Conservation (phyloP, 1,284 basidiomycete species). For the Irpex sp. region DNA sequence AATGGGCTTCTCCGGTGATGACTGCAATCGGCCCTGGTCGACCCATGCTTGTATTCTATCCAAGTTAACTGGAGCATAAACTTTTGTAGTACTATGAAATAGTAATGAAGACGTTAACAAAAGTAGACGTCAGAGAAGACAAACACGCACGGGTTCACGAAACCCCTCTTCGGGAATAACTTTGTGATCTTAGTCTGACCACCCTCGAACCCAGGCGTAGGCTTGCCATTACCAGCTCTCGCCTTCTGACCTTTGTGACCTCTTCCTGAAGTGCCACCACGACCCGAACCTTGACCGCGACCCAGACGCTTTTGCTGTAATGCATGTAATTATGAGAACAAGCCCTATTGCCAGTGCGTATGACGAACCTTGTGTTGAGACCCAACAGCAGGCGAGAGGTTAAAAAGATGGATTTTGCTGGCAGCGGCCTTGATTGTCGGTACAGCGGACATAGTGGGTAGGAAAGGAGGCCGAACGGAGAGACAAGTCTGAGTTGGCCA, state of each 20-base stretch:
- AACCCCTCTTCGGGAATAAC: slow-evolving; percentile 90
- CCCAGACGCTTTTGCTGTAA: slow-evolving; percentile 88
- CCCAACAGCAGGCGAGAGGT: slow-evolving; percentile 53
- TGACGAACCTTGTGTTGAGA: slow-evolving; percentile 55
- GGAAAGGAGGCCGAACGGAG: not conserved
- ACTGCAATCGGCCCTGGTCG: slow-evolving; percentile 77
- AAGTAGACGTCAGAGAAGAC: slow-evolving; percentile 3
- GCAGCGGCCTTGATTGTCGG: slow-evolving; percentile 14
- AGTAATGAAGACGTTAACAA: not conserved
- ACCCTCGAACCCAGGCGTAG: slow-evolving; percentile 85
- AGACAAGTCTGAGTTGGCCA: not conserved
- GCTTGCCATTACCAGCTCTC: slow-evolving; percentile 85
- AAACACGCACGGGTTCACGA: slow-evolving; percentile 78
- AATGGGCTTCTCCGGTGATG: slow-evolving; percentile 77
- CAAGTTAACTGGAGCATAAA: slow-evolving; percentile 82
- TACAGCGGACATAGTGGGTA: slow-evolving; percentile 5
- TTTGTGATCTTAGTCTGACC: slow-evolving; percentile 95
- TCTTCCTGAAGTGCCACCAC: slow-evolving; percentile 88
- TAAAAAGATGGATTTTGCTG: slow-evolving; percentile 40
- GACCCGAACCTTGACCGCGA: slow-evolving; percentile 85
- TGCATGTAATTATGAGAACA: slow-evolving; percentile 1
- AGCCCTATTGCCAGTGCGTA: slow-evolving; percentile 1
- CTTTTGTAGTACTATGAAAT: slow-evolving; percentile 55
- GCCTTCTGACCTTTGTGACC: slow-evolving; percentile 97
- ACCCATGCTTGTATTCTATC: slow-evolving; percentile 91